Evolutionary conservation across 73 alveolate species (phyloP), one percentile per base, ranked within the genome.

Genomic region (Tetrahymena thermophila): DNA sequence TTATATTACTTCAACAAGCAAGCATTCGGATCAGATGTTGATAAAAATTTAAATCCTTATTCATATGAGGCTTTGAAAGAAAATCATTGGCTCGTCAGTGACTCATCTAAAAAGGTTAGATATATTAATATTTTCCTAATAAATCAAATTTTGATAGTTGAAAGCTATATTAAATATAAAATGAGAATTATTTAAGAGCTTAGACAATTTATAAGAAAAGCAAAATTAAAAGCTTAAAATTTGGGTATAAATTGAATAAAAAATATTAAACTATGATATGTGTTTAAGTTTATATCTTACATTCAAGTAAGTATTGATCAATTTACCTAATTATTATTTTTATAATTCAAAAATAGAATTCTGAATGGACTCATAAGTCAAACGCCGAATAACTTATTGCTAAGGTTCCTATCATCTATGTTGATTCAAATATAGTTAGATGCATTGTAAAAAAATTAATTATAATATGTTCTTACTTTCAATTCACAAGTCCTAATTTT

Each of bases 341-440:
- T 71, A 71, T 71, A 11, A 71, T 71, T n/a, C 83, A 23, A 71
- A 71, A 71, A 71, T 71, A 95, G 97, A 89, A 34, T 85, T 95
- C 97, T 34, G 84, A 50, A 31, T 95, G 94, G 94, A 96, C 98
- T 85, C 98, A 96, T 40, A 85, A 94, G 43, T 71, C 96, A 23
- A 94, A 96, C 56, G 98, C 97, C 23, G 98, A 96, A 96, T 97
- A 96, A 94, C 94, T 44, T 95, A 96, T 96, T 57, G 96, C 93
- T 34, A 96, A 84, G 37, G 93, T 96, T 58, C 98, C 98, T 31
- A 95, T 96, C 42, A 96, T 96, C 50, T 94, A 94, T 23, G 98
- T 96, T 15, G 97, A 96, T 94, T 34, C 94, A 23, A 96, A 96
- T 95, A 85, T 96, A n/a, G 97, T 96, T 34, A 93, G 98, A 57